Evolutionary conservation across 139 green algal genomes (phyloP), one percentile per base, ranked within the genome.

Genomic region (Diplosphaera chodatii): DNA sequence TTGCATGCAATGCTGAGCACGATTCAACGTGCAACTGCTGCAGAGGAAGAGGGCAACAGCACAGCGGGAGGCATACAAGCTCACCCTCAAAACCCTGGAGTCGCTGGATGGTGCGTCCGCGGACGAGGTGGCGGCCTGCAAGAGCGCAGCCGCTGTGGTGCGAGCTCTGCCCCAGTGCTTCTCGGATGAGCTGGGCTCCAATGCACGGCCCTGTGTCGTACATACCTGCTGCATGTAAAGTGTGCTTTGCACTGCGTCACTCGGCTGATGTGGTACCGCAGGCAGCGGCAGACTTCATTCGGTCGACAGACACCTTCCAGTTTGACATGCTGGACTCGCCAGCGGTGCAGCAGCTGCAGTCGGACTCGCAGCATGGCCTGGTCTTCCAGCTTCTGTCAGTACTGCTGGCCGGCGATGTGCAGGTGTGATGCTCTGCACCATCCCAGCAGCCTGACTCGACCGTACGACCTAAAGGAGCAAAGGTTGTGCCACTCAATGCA

Each of bases 291-390:
- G 71, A 70, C 21, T 76, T 76, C 64, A 76, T 76, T 33, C 55
- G 71, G 29, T 67, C 29, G n/a, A 25, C 64, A 3, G 71, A 76
- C 64, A 4, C 64, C 29, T 76, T 76, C 71, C 71, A 76, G 41
- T 76, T 76, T 63, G 71, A 76, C 40, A 41, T 76, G 40, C 56
- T 76, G 31, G 71, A 70, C 27, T 67, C 37, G 5, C 71, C 71
- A 37, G 64, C 71, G 29, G 67, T 76, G 40, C 34, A 62, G 23
- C 71, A 76, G 71, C 71, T 76, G 21, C 64, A 76, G 41, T 56
- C 31, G 5, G 71, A 76, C 40, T 32, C 64, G 25, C 8, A 67
- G 31, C 41, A 76, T 62, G 71, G 71, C 15, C 29, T 37, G 21
- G 63, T 76, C 22, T 76, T 56, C 10, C 21, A 33, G 30, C 64